Conservation (phyloP, 1,284 basidiomycete genomes). For the Ustilago cynodontis region DNA sequence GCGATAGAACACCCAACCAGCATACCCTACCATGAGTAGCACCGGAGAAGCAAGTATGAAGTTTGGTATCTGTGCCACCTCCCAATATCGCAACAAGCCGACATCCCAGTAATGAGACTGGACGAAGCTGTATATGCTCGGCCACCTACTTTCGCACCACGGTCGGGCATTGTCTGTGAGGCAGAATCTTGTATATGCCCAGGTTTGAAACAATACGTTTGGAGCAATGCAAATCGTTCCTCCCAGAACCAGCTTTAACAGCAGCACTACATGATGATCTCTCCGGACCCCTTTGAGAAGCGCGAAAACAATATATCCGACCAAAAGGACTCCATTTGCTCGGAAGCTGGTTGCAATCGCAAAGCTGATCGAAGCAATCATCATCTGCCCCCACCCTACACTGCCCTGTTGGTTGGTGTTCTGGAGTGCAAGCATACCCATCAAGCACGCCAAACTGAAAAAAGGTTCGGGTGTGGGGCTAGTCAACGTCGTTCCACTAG, state of each 20-base stretch:
- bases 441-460: slow-evolving; percentile 77
- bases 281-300: slow-evolving; percentile 19
- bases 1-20: slow-evolving; percentile 63
- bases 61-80: slow-evolving; percentile 84
- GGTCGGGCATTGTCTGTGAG: slow-evolving; percentile 56
- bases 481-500: slow-evolving; percentile 78
- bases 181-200: slow-evolving; percentile 80
- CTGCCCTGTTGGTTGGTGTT: not conserved
- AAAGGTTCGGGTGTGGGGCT: slow-evolving; percentile 86
- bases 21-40: slow-evolving; percentile 19
- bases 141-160: slow-evolving; percentile 79
- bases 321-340: slow-evolving; percentile 83
- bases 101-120: slow-evolving; percentile 87
- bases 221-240: slow-evolving; percentile 72
- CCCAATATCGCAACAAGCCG: slow-evolving; percentile 90
- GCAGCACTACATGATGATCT: not conserved
- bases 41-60: slow-evolving; percentile 84
- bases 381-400: slow-evolving; percentile 71
- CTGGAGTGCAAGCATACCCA: slow-evolving; percentile 38
- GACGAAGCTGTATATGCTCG: slow-evolving; percentile 84
- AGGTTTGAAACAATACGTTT: slow-evolving; percentile 79
- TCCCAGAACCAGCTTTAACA: slow-evolving; percentile 1
- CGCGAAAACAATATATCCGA: slow-evolving; percentile 74
- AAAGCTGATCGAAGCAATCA: slow-evolving; percentile 77
- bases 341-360: slow-evolving; percentile 79